phyloP scores from a whole-genome alignment of 2,329 filamentous ascomycete species.

The Leptodontidium sp. region DNA sequence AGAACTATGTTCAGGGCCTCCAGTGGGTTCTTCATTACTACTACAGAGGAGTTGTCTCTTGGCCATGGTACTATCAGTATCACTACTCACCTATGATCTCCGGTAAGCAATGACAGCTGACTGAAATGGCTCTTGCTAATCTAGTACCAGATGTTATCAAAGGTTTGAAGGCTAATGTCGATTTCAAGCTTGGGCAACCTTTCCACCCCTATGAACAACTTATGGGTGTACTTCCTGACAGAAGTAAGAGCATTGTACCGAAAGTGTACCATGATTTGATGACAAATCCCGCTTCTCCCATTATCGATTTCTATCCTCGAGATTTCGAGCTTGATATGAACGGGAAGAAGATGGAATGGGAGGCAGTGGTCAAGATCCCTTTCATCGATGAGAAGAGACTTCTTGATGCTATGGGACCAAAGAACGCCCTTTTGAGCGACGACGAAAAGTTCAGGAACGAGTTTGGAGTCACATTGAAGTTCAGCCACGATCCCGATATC shows the following conservation, averaged over 20 bases:
- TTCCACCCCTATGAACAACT: slow-evolving; percentile 96
- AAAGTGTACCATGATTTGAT: slow-evolving; percentile 88
- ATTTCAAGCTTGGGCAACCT: slow-evolving; percentile 93
- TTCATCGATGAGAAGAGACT: slow-evolving; percentile 95
- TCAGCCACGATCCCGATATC: slow-evolving; percentile 80
- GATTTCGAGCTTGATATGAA: slow-evolving; percentile 99
- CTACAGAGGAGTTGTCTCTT: slow-evolving; percentile 95
- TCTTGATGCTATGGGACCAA: slow-evolving; percentile 84
- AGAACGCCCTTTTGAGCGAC: slow-evolving; percentile 77
- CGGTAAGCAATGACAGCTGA: slow-evolving; percentile 54
- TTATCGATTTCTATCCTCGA: slow-evolving; percentile 96
- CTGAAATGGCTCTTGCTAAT: slow-evolving; percentile 34
- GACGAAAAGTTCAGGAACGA: slow-evolving; percentile 86
- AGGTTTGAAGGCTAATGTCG: slow-evolving; percentile 84
- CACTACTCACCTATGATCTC: slow-evolving; percentile 98
- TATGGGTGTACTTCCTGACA: slow-evolving; percentile 97
- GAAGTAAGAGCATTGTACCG: slow-evolving; percentile 96
- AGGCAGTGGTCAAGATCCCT: slow-evolving; percentile 97
- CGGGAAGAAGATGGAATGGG: slow-evolving; percentile 99
- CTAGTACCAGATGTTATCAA: slow-evolving; percentile 76
- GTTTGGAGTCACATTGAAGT: slow-evolving; percentile 93
- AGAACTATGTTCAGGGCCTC: slow-evolving; percentile 97
- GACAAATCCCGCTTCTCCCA: slow-evolving; percentile 89
- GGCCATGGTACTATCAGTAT: slow-evolving; percentile 98
- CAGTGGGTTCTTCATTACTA: slow-evolving; percentile 99